A percentile compares a stretch with the other conserved stretches of the same genome.
These are phyloP conservation scores for Alternaria alternata DNA, from an alignment of 2,329 filamentous ascomycete species.

Conservation along the genomic window DNA sequence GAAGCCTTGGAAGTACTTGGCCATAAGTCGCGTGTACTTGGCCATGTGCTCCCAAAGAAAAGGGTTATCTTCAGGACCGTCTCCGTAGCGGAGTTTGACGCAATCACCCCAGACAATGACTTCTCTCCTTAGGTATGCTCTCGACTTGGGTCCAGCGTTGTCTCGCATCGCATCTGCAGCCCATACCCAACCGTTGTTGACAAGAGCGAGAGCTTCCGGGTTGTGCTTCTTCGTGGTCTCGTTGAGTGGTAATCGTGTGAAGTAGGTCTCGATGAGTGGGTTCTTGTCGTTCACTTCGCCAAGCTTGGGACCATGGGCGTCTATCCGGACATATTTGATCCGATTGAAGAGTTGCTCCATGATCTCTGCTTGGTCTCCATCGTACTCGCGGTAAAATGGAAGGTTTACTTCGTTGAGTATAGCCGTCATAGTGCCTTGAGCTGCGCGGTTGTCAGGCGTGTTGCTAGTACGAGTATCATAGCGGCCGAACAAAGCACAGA, in stretches of 20 bases:
- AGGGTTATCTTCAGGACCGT: constrained; percentile 81
- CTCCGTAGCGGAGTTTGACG: constrained; percentile 93
- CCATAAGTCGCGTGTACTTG: constrained; percentile 87
- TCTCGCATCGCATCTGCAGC: constrained; percentile 93
- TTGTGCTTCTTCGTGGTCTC: constrained; percentile 79
- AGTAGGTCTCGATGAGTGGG: constrained; percentile 92
- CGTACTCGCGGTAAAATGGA: constrained; percentile 90
- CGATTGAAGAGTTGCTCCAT: constrained; percentile 92
- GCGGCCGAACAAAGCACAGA: constrained; percentile 73
- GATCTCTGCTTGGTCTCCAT: constrained; percentile 81
- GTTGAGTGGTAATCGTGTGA: constrained; percentile 85
- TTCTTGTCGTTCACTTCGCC: constrained; percentile 79
- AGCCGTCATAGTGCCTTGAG: constrained; percentile 62
- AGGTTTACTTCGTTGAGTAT: constrained; percentile 87
- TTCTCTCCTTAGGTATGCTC: constrained; percentile 93
- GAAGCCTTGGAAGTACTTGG: constrained; percentile 93
- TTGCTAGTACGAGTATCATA: constrained; percentile 63
- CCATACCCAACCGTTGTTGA: constrained; percentile 99
- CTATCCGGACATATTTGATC: constrained; percentile 93
- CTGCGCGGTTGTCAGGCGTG: constrained; percentile 61
- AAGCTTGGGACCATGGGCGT: constrained; percentile 86
- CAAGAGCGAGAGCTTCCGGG: constrained; percentile 78
- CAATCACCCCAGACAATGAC: constrained; percentile 99
- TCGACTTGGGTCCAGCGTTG: constrained; percentile 87
- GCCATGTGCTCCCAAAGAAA: constrained; percentile 97